Percentiles rank a stretch among this genome's conserved stretches.
Conservation (phyloP, 2,329 filamentous ascomycete genomes). For the Sporothrix pseudoabietina region DNA sequence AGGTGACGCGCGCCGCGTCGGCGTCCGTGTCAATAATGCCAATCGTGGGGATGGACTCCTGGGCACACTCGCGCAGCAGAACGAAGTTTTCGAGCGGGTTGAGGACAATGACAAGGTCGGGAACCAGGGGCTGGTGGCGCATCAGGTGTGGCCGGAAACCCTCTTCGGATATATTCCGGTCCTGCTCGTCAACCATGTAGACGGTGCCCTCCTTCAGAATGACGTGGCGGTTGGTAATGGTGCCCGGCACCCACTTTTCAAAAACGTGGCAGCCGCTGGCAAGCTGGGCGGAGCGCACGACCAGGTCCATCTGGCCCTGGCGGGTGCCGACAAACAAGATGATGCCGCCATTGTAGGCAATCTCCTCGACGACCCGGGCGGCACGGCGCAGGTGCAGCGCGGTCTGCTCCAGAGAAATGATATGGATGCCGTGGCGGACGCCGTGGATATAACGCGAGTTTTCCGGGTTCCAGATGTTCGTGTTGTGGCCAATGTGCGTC, state of each 20-base stretch:
- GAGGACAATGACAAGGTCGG: conserved; percentile 88
- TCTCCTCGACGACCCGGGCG: conserved; percentile 86
- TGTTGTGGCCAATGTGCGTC: conserved; percentile 86
- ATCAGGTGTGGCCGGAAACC: conserved; percentile 68
- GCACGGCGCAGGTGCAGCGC: conserved; percentile 89
- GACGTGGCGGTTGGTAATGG: conserved; percentile 89
- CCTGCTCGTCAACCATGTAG: conserved; percentile 76
- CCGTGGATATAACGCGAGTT: conserved; percentile 96
- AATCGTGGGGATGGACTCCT: conserved; percentile 88
- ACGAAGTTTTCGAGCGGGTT: conserved; percentile 93
- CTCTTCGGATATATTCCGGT: conserved; percentile 55
- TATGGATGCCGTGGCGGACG: conserved; percentile 82
- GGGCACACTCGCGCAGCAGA: conserved; percentile 84
- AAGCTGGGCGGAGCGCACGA: conserved; percentile 78
- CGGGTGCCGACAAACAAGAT: conserved; percentile 91
- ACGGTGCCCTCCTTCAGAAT: conserved; percentile 72
- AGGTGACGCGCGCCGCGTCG: conserved; percentile 91
- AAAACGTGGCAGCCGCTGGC: conserved; percentile 85
- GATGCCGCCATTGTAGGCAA: conserved; percentile 77
- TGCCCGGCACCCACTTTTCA: conserved; percentile 87
- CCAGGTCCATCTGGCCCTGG: conserved; percentile 74
- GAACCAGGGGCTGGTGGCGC: conserved; percentile 68
- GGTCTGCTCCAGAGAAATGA: conserved; percentile 88
- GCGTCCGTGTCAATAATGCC: conserved; percentile 92
- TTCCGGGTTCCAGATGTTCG: conserved; percentile 88